A percentile compares a stretch with the other conserved stretches of the same genome.
These are phyloP conservation scores for Pulveroboletus sp. DNA, from an alignment of 768 basidiomycete genomes.

Conservation along the genomic window DNA sequence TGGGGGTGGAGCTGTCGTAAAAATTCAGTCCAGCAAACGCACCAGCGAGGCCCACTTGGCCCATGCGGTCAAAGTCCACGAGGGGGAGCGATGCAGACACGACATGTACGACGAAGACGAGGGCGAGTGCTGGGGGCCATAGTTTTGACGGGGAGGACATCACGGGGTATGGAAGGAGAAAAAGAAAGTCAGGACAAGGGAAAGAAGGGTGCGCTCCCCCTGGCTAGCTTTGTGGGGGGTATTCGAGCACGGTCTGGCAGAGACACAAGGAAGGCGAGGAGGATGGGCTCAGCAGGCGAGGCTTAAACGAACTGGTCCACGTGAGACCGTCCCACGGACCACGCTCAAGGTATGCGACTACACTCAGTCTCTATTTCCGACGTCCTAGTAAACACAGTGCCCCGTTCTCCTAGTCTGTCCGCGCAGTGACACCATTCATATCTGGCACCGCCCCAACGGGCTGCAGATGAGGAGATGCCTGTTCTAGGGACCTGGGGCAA, in stretches of 20 bases:
- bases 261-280: too few relatives aligned
- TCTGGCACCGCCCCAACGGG: slow-evolving; percentile 49
- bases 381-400: neutral
- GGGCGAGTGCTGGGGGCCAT: slow-evolving; percentile 27
- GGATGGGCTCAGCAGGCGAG: neutral
- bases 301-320: slow-evolving; percentile 17
- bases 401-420: slow-evolving; percentile 21
- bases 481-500: slow-evolving; percentile 46
- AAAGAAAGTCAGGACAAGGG: slow-evolving; percentile 4
- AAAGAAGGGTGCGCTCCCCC: slow-evolving; percentile 1
- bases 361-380: too few relatives aligned
- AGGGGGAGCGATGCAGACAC: slow-evolving; percentile 43
- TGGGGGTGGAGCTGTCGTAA: slow-evolving; percentile 52
- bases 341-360: too few relatives aligned
- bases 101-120: slow-evolving; percentile 13
- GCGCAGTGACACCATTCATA: slow-evolving; percentile 32
- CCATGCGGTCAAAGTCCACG: slow-evolving; percentile 81
- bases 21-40: slow-evolving; percentile 84
- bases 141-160: slow-evolving; percentile 5
- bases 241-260: too few relatives aligned
- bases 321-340: slow-evolving; percentile 4
- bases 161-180: neutral
- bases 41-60: slow-evolving; percentile 83
- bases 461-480: slow-evolving; percentile 56
- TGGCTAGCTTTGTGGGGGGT: too few relatives aligned